These are phyloP conservation scores for Fagopyrum tataricum DNA, from an alignment of 148 eudicot species.

Conservation along the genomic window DNA sequence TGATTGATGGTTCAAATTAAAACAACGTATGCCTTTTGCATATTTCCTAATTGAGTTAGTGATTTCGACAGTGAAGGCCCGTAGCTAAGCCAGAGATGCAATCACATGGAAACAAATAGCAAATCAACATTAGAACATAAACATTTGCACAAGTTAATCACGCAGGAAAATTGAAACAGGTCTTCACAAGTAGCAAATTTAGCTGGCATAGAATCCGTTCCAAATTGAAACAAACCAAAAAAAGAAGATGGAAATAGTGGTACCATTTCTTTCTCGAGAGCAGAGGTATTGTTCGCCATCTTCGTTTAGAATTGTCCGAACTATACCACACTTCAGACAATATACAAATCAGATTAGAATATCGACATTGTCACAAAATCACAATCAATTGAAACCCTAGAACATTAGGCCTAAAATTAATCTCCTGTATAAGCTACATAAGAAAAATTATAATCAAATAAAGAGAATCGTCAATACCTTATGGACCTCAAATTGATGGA, in stretches of 20 bases:
- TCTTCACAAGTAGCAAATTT: not conserved
- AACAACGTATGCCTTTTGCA: not conserved
- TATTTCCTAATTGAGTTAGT: not conserved
- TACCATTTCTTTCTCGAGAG: constrained; percentile 11
- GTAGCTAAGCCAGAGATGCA: not conserved
- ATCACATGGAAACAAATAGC: not conserved
- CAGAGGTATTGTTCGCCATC: not conserved
- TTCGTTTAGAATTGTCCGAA: not conserved
- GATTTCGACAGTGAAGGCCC: not conserved
- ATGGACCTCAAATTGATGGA: no score
- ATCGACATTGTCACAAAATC: no score
- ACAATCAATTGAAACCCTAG: no score
- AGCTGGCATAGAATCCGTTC: not conserved
- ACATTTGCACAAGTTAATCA: not conserved
- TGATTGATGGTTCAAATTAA: not conserved
- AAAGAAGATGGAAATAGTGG: not conserved
- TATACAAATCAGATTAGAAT: no score
- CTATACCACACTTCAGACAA: no score
- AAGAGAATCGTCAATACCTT: no score
- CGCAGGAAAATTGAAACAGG: not conserved
- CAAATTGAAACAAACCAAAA: not conserved
- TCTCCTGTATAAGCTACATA: no score
- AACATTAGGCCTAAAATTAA: no score
- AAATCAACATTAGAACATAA: not conserved
- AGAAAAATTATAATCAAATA: no score